These are phyloP conservation scores for Penicillium paxilli DNA, from an alignment of 495 filamentous ascomycete genomes.

Conservation along the genomic window DNA sequence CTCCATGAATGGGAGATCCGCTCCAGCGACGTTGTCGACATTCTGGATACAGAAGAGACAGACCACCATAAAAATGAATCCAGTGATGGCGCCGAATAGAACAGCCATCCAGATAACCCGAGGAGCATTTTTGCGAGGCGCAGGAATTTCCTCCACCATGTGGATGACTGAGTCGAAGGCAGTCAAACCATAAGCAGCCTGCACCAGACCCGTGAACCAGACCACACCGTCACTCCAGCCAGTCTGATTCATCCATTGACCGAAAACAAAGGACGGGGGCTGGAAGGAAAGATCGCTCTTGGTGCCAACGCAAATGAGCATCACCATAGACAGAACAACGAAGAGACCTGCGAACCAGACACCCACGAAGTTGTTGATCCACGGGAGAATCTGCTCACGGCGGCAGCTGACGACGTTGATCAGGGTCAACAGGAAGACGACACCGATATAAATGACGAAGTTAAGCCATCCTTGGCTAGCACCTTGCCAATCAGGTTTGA, in stretches of 20 bases:
- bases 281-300: slow-evolving; percentile 41
- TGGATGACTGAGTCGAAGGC: slow-evolving; percentile 65
- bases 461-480: slow-evolving; percentile 42
- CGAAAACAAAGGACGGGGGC: slow-evolving; percentile 52
- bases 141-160: slow-evolving; percentile 55
- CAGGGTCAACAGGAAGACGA: slow-evolving; percentile 37
- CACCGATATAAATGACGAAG: slow-evolving; percentile 45
- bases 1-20: slow-evolving; percentile 47
- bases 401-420: slow-evolving; percentile 48
- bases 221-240: slow-evolving; percentile 63
- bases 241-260: slow-evolving; percentile 59
- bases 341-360: slow-evolving; percentile 48
- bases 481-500: slow-evolving; percentile 39
- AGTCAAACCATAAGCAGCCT: slow-evolving; percentile 60
- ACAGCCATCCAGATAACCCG: slow-evolving; percentile 44
- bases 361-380: slow-evolving; percentile 50
- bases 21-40: slow-evolving; percentile 55
- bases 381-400: slow-evolving; percentile 43
- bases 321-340: slow-evolving; percentile 40
- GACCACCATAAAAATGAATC: slow-evolving; percentile 73
- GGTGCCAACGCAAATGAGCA: slow-evolving; percentile 45
- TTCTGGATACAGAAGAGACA: slow-evolving; percentile 72
- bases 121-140: slow-evolving; percentile 42
- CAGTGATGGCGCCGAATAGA: slow-evolving; percentile 51
- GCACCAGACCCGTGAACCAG: slow-evolving; percentile 63